phyloP scores from a whole-genome alignment of 2,329 filamentous ascomycete genomes.

The Diaporthe sp. region DNA sequence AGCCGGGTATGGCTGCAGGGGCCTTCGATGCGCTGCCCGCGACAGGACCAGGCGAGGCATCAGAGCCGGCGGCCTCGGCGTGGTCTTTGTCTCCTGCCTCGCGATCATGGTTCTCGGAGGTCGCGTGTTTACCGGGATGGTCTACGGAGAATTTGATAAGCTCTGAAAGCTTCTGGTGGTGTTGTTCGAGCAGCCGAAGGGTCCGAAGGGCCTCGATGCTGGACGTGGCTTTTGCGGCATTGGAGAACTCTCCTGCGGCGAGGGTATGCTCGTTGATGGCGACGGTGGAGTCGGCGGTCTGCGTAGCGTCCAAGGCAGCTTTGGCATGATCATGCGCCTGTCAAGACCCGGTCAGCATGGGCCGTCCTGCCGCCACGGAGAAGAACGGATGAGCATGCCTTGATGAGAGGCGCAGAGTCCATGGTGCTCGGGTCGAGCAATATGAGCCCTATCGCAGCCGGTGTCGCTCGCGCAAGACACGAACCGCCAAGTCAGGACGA shows the following conservation, averaged over 20 bases:
- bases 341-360: slow-evolving; percentile 38
- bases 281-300: slow-evolving; percentile 79
- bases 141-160: slow-evolving; percentile 79
- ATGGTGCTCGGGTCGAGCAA: slow-evolving; percentile 52
- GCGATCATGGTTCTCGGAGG: slow-evolving; percentile 49
- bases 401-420: slow-evolving; percentile 76
- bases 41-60: slow-evolving; percentile 35
- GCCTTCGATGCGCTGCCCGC: slow-evolving; percentile 40
- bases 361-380: slow-evolving; percentile 20
- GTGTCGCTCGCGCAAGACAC: slow-evolving; percentile 26
- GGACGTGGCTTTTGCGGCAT: slow-evolving; percentile 78
- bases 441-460: neutral
- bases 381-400: slow-evolving; percentile 56
- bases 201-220: slow-evolving; percentile 82
- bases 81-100: slow-evolving; percentile 47
- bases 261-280: slow-evolving; percentile 89
- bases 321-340: slow-evolving; percentile 90
- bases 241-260: slow-evolving; percentile 89
- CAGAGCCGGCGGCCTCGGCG: slow-evolving; percentile 37
- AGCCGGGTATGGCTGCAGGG: slow-evolving; percentile 44
- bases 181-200: slow-evolving; percentile 84
- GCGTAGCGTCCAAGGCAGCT: slow-evolving; percentile 81
- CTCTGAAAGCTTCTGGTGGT: slow-evolving; percentile 85
- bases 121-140: slow-evolving; percentile 53
- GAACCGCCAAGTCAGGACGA: neutral